Base-by-base conservation (phyloP, 345 rosid species). In the Balakata baccata region DNA sequence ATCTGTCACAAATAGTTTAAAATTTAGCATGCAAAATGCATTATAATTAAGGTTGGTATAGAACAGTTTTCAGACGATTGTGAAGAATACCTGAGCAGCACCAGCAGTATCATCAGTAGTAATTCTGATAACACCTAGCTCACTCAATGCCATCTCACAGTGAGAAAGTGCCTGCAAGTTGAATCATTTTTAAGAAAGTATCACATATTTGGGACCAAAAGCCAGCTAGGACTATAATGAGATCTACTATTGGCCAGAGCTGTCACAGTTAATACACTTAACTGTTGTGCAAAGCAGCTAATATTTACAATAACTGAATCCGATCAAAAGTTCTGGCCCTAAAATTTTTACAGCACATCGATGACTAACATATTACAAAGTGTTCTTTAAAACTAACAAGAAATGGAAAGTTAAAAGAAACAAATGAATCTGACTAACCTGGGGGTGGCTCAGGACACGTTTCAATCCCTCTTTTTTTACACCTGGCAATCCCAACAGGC, bases 361-460 rank as follows among this genome's bases (percentile, higher is more conserved):
- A 64, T 52, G 18, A 59, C 12, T 16, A 34, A 8, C 22, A 39
- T 65, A n/a, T 43, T 16, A 41, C 54, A 47, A 20, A 4, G 47
- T 14, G 54, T 57, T 20, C 41, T 59, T 45, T 62, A 18, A 64
- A 17, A 53, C 57, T 46, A 38, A 69, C 51, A 49, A 38, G 50
- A 68, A 70, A 46, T 22, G 56, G 8, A 53, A 50, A 7, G 20
- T 62, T 53, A 46, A 0, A 47, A 29, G 34, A 51, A 61, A 75
- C 59, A 66, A 18, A 37, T 34, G 64, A 66, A 69, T 64, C 46
- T 47, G 62, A 77, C 78, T 29, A 62, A 95, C 99, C 89, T 91
- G 93, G 66, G 98, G 98, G 78, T 95, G 99, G 84, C 99, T 92
- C 69, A 91, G 74, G 73, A 91, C 97, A 65, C 81, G 77, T 81